Percentiles rank a stretch among this genome's conserved stretches.
These are phyloP conservation scores for Jamesozyma piceae DNA, from an alignment of 805 yeast genomes.

Conservation along the genomic window DNA sequence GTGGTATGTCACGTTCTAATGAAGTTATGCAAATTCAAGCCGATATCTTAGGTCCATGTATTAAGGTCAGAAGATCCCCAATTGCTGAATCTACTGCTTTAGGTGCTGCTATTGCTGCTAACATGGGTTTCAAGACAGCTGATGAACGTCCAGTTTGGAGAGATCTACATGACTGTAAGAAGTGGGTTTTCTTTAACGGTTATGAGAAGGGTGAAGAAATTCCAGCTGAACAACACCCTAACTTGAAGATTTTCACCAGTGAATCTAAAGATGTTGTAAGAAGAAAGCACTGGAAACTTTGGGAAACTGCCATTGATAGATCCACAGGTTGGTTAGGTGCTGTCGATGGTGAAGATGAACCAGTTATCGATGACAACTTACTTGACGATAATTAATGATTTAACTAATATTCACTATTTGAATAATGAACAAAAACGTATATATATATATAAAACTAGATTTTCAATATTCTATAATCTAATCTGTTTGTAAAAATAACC, in stretches of 20 bases:
- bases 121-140: constrained; percentile 45
- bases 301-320: constrained; percentile 81
- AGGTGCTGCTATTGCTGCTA: constrained; percentile 96
- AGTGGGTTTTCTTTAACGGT: constrained; percentile 94
- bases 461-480: too few relatives aligned
- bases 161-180: constrained; percentile 65
- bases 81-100: constrained; percentile 88
- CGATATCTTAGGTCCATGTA: constrained; percentile 81
- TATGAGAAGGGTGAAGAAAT: constrained; percentile 14
- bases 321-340: constrained; percentile 66
- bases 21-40: constrained; percentile 92
- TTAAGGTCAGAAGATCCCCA: constrained; percentile 68
- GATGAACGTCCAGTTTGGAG: constrained; percentile 61
- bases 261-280: constrained; percentile 45
- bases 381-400: neutral
- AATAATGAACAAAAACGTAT: too few relatives aligned
- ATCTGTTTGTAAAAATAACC: too few relatives aligned
- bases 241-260: constrained; percentile 31
- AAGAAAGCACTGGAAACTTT: constrained; percentile 60
- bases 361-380: neutral
- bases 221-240: constrained; percentile 14
- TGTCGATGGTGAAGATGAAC: constrained; percentile 6
- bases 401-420: neutral
- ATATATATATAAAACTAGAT: too few relatives aligned
- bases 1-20: constrained; percentile 88